Evolutionary conservation across 306 rosid genomes (phyloP), one percentile per base, ranked within the genome.

Genomic region (Spatholobus suberectus): DNA sequence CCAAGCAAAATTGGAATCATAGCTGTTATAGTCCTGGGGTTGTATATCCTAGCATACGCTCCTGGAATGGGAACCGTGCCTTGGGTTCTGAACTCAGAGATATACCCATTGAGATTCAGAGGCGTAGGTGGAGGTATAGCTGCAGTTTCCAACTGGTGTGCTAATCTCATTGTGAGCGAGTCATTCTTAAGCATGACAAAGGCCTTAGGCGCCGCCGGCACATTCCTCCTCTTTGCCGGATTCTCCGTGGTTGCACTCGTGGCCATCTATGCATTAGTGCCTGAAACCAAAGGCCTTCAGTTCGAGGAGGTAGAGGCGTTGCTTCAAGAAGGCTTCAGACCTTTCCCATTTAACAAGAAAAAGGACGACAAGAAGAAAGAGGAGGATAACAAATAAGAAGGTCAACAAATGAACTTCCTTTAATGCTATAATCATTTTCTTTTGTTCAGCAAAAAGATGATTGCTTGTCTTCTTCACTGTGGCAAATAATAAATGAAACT

Each of bases 21-120:
- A 20, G 97, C 97, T 0, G 93, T 94, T n/a, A 14, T 83, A 14
- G 47, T 92, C 1, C 77, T 94, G 2, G 97, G 91, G 65, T 14
- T 91, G 24, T 92, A 94, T 77, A 92, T 94, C 29, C 43, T 94
- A 8, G 52, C 79, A 3, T 94, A 92, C 66, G 78, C 98, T 2
- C 97, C 98, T 0, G 98, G 98, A 43, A 90, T 94, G 94, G 98
- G 97, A 78, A 86, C 91, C 0, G 90, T 87, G 5, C 98, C 98
- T 0, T 94, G 97, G 98, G 86, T 94, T 80, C 87, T 94, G 70
- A 94, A 92, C 86, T 89, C 97, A 0, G 98, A 94, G 89, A 89
- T 94, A 43, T 94, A 92, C 72, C 98, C 98, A 1, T 54, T 91
- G 74, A 92, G 87, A 69, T 92, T 82, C 85, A 87, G 96, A 87